Base-by-base conservation (phyloP, 1,284 basidiomycete genomes). In the Apiotrichum gracile region DNA sequence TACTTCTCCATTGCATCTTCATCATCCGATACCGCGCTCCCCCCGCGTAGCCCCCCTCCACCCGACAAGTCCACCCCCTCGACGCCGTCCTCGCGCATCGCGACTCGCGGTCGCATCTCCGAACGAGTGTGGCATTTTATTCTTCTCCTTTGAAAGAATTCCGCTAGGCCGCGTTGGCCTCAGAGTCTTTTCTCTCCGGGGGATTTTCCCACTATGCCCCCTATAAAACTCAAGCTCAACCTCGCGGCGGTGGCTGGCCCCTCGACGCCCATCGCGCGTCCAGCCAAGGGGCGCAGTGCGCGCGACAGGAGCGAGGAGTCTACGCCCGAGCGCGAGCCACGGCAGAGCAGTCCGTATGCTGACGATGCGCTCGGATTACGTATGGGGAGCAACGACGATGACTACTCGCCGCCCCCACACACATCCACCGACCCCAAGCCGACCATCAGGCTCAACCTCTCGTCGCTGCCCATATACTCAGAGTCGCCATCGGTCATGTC, bases 111-210 rank as follows among this genome's bases (percentile, higher is more conserved):
- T 39, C 21, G 26, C 14, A 40, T 14, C 12, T 9, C 17, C 13
- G 31, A 13, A 5, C 27, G 14, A 21, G 26, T 27, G 19, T 37
- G 74, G 84, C 53, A 70, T 81, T 33, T 82, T 86, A 64, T 74
- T 86, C 27, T 77, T 79, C 9, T 70, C 75, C 55, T 21, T 21
- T 22, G 38, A 22, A 9, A 8, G 10, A 39, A 6, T 12, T 39
- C 38, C 9, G 21, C 4, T 14, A 13, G 10, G 19, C 19, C 29
- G 81, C 19, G 86, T 40, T 80, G 82, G 12, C 67, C 79, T 24
- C 78, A 83, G 37, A 31, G 34, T 19, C 42, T 21, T 25, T 27
- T 33, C 24, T 35, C 24, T n/a, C n/a, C n/a, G n/a, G n/a, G n/a
- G 35, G 37, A 56, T 37, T 27, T 26, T 37, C 19, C 22, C 22